phyloP scores from a whole-genome alignment of 2,329 filamentous ascomycete genomes.

The Alternaria angustiovoidea region DNA sequence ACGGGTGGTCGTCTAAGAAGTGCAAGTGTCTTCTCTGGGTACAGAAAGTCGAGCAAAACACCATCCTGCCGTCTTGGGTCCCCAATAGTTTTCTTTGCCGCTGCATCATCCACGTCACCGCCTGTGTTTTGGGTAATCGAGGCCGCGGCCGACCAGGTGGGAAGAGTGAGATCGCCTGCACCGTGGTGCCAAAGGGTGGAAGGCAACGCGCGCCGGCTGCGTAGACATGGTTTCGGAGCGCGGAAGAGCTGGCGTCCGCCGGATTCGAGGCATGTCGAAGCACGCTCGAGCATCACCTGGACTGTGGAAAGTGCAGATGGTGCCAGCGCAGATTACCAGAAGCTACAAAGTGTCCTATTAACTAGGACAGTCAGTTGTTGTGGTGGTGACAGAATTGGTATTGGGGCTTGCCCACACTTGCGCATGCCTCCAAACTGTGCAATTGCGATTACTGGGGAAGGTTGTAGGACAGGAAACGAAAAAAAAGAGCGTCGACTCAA shows the following conservation, averaged over 20 bases:
- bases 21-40: constrained; percentile 56
- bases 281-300: constrained; percentile 65
- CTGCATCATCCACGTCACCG: constrained; percentile 22
- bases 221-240: constrained; percentile 49
- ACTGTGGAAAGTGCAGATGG: constrained; percentile 29
- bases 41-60: constrained; percentile 57
- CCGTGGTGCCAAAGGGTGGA: constrained; percentile 65
- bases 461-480: not conserved
- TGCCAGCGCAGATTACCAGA: constrained; percentile 34
- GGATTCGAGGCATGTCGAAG: constrained; percentile 66
- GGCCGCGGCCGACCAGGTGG: constrained; percentile 40
- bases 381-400: not conserved
- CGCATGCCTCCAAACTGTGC: constrained; percentile 28
- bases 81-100: constrained; percentile 10
- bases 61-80: constrained; percentile 14
- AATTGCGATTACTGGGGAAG: constrained; percentile 15
- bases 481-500: not conserved
- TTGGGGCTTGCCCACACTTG: constrained; percentile 25
- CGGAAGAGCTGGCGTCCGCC: constrained; percentile 62
- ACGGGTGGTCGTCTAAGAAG: constrained; percentile 44
- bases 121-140: constrained; percentile 11
- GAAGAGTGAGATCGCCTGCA: constrained; percentile 56
- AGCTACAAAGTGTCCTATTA: constrained; percentile 3
- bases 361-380: constrained; percentile 16
- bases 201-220: constrained; percentile 61